Conservation (phyloP, 495 filamentous ascomycete species). For the Alectoria sarmentosa region DNA sequence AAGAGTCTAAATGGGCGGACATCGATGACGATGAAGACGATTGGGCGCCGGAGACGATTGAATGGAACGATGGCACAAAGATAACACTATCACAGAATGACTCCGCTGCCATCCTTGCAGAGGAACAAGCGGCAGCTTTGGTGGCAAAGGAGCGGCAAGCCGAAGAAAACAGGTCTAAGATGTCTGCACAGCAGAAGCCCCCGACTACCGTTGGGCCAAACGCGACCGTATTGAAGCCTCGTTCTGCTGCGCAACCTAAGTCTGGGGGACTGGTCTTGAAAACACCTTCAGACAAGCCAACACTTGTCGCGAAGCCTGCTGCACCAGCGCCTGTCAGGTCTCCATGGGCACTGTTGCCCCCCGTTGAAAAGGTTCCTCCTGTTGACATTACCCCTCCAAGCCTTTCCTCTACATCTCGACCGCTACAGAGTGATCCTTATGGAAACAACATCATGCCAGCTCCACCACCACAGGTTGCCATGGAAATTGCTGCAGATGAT, state of each 20-base stretch:
- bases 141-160: constrained; percentile 29
- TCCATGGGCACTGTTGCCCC: constrained; percentile 82
- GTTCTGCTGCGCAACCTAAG: constrained; percentile 45
- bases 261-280: constrained; percentile 50
- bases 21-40: constrained; percentile 98
- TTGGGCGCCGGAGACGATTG: constrained; percentile 92
- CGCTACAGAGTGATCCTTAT: constrained; percentile 29
- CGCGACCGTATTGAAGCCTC: constrained; percentile 46
- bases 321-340: constrained; percentile 73
- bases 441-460: constrained; percentile 36
- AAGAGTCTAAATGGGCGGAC: constrained; percentile 93
- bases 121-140: constrained; percentile 34
- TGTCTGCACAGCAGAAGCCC: constrained; percentile 39
- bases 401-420: constrained; percentile 27
- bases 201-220: constrained; percentile 46
- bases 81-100: constrained; percentile 65
- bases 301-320: constrained; percentile 71
- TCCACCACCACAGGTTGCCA: constrained; percentile 42
- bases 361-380: constrained; percentile 73
- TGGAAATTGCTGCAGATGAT: constrained; percentile 90
- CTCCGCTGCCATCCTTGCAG: constrained; percentile 35
- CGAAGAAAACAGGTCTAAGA: constrained; percentile 26
- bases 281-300: constrained; percentile 65
- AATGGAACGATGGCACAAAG: constrained; percentile 97
- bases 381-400: constrained; percentile 42